Evolutionary conservation across 2,329 filamentous ascomycete genomes (phyloP).

Genomic region (Atkinsonella texensis): DNA sequence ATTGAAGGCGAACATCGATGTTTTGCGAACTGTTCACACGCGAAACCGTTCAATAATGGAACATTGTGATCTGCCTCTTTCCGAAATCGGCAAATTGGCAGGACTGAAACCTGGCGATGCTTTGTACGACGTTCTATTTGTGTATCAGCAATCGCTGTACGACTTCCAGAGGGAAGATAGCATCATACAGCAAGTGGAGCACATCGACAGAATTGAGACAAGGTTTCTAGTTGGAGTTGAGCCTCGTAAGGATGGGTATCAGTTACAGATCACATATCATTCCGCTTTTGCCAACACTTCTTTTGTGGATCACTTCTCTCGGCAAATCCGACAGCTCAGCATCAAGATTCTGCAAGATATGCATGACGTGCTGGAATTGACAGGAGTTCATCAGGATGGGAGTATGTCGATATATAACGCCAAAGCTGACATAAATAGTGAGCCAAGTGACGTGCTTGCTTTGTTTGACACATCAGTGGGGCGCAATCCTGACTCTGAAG

Average conservation of each 20-base stretch:
- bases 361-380: conserved; percentile 7
- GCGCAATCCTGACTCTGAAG: conserved; percentile 38
- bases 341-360: conserved; percentile 18
- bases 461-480: conserved; percentile 39
- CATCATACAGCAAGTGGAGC: conserved; percentile 41
- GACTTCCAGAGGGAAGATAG: conserved; percentile 20
- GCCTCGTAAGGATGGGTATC: conserved; percentile 35
- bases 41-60: conserved; percentile 54
- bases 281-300: conserved; percentile 34
- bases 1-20: conserved; percentile 40
- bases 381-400: conserved; percentile 14
- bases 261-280: conserved; percentile 36
- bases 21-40: conserved; percentile 52
- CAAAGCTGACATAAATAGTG: conserved; percentile 13
- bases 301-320: conserved; percentile 44
- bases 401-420: conserved; percentile 38
- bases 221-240: conserved; percentile 66
- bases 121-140: conserved; percentile 68
- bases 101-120: conserved; percentile 40
- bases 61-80: conserved; percentile 50
- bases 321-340: conserved; percentile 47
- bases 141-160: conserved; percentile 66
- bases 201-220: conserved; percentile 64
- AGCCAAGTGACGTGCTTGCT: conserved; percentile 3
- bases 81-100: conserved; percentile 54